These are phyloP conservation scores for Haplosporangium sp. DNA, from an alignment of 371 early-diverging fungal genomes.

Conservation along the genomic window DNA sequence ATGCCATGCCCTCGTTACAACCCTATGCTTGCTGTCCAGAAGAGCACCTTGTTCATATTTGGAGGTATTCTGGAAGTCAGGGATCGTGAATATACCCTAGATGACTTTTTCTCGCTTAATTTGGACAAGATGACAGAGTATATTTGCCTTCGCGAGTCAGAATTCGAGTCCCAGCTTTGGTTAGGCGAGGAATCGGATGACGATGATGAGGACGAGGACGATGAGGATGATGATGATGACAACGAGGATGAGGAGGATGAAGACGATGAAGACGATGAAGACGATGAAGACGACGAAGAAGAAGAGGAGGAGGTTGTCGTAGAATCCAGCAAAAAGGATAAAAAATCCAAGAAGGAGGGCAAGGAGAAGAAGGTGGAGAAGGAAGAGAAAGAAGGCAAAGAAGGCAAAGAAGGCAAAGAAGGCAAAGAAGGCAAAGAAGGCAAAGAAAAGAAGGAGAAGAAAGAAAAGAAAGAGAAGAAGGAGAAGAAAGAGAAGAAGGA, in stretches of 20 bases:
- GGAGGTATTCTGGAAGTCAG: conserved; percentile 70
- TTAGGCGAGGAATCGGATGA: conserved; percentile 62
- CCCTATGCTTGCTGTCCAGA: conserved; percentile 67
- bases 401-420: conserved; percentile 22
- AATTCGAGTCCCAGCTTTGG: conserved; percentile 58
- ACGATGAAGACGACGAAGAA: conserved; percentile 18
- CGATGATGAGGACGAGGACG: conserved; percentile 59
- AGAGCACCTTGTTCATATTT: conserved; percentile 64
- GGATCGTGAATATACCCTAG: conserved; percentile 68
- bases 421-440: conserved; percentile 13
- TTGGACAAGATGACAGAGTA: conserved; percentile 72
- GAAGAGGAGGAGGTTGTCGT: conserved; percentile 13
- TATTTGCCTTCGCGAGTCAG: conserved; percentile 61
- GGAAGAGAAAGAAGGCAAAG: conserved; percentile 32
- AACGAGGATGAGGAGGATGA: conserved; percentile 54
- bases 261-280: conserved; percentile 36
- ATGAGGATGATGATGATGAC: conserved; percentile 55
- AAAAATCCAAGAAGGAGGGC: conserved; percentile 27
- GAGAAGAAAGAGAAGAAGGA: conserved; percentile 47
- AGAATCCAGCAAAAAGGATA: conserved; percentile 49
- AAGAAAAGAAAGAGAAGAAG: conserved; percentile 40
- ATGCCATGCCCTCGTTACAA: conserved; percentile 71
- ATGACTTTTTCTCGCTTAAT: conserved; percentile 71
- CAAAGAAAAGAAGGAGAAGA: conserved; percentile 26
- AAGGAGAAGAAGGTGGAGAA: not conserved